Evolutionary conservation across 2,329 filamentous ascomycete genomes (phyloP), one percentile per base, ranked within the genome.

Genomic region (Pyricularia grisea): DNA sequence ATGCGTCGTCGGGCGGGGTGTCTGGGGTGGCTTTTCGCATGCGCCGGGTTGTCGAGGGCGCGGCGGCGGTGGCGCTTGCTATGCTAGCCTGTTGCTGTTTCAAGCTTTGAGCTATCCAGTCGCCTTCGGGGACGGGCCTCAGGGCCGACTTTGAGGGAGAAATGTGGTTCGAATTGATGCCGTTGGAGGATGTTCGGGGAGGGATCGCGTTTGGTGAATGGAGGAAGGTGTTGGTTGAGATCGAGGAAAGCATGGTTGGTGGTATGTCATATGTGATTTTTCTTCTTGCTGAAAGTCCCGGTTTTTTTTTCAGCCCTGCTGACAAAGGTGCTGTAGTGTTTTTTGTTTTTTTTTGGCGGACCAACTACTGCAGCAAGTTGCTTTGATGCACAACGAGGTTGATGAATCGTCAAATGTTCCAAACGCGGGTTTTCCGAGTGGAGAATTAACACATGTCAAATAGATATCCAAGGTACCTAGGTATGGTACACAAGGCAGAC

Each of bases 101-200:
- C 66, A 14, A 74, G 60, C 72, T 69, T 70, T 74, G 74, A 68
- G 74, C 79, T 68, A 88, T 81, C 88, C 86, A 90, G 79, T 88
- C 83, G 69, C 82, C 82, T 75, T 92, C 90, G 27, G 86, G 79
- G 28, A 91, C 82, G 50, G 86, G 82, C 25, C 80, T 82, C 27
- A 88, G 78, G 30, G 84, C 80, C 50, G 81, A 76, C 68, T 77
- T 81, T 28, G 66, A 30, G 27, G 66, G 17, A 10, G 65, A 9
- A 42, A 36, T 23, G 75, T 74, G 14, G 78, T 75, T 31, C 74
- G 74, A 14, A 71, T 72, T 69, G 68, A 68, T 75, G 70, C 65
- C 83, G 69, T 86, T 88, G 0, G 90, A 92, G 69, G 91, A 93
- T 65, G 89, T 92, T 71, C 91, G 86, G 3, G 89, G 88, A 25